phyloP scores from a whole-genome alignment of 2,329 filamentous ascomycete genomes.

The Epichloe sibirici region DNA sequence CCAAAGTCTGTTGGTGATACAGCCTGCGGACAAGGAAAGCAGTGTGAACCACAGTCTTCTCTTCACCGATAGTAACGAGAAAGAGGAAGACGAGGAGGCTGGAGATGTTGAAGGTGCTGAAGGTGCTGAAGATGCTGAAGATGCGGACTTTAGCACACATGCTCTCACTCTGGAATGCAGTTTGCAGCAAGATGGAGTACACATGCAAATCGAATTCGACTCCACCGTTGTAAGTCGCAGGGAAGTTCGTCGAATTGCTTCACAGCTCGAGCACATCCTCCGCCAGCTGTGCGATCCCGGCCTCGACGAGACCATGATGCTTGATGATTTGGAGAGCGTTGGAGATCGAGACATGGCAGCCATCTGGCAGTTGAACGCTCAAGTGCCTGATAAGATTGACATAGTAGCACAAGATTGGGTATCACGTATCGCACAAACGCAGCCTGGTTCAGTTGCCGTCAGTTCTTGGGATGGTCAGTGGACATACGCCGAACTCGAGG shows the following conservation, averaged over 20 bases:
- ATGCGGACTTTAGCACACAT: not conserved
- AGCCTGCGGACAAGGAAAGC: not conserved
- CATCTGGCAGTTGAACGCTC: constrained; percentile 5
- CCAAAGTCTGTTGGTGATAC: constrained; percentile 7
- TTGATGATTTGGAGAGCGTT: not conserved
- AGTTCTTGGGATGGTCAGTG: constrained; percentile 27
- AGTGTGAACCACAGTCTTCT: not conserved
- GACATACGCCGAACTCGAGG: constrained; percentile 21
- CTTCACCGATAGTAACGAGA: not conserved
- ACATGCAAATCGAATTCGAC: not conserved
- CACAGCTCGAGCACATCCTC: constrained; percentile 2
- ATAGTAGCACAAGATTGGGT: constrained; percentile 3
- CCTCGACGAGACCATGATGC: not conserved
- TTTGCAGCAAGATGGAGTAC: not conserved
- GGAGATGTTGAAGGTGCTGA: not conserved
- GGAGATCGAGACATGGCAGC: constrained; percentile 3
- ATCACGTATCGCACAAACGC: not conserved
- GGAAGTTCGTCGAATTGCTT: not conserved
- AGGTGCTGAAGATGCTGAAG: not conserved
- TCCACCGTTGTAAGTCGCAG: not conserved
- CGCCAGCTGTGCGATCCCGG: not conserved
- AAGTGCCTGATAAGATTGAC: constrained; percentile 1
- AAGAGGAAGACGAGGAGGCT: not conserved
- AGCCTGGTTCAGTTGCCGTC: constrained; percentile 6
- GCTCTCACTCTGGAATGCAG: constrained; percentile 2